phyloP scores from a whole-genome alignment of 2,329 filamentous ascomycete species.

The Berkeleyomyces basicola region DNA sequence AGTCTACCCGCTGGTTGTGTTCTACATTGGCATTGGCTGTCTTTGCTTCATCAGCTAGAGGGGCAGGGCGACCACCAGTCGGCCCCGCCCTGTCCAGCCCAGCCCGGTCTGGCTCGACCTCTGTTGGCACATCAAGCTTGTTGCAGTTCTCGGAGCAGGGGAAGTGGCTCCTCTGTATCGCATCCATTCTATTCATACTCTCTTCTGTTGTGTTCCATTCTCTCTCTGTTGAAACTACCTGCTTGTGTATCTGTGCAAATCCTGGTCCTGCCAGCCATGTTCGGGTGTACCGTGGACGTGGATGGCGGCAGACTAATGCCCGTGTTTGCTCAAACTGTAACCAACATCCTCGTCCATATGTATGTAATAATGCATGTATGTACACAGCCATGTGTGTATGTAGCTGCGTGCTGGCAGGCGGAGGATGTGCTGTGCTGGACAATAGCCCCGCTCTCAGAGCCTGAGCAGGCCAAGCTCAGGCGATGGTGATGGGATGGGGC shows the following conservation, averaged over 20 bases:
- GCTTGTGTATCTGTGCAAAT: background rate
- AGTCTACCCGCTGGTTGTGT: slow-evolving; percentile 87
- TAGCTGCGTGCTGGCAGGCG: background rate
- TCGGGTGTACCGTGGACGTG: background rate
- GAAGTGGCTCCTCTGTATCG: too few relatives aligned
- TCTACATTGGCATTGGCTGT: slow-evolving; percentile 84
- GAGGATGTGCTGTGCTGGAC: slow-evolving; percentile 2
- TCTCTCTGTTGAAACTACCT: background rate
- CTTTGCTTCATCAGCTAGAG: slow-evolving; percentile 87
- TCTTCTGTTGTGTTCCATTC: too few relatives aligned
- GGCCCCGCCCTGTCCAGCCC: too few relatives aligned
- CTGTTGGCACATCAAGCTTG: too few relatives aligned
- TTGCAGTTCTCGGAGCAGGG: too few relatives aligned
- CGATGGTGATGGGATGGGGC: too few relatives aligned
- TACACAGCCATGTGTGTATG: background rate
- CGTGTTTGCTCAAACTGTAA: background rate
- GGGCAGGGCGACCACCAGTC: background rate
- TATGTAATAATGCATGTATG: background rate
- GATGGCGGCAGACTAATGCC: background rate
- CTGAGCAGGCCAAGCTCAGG: background rate
- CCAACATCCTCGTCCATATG: background rate
- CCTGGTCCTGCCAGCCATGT: background rate
- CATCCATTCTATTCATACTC: too few relatives aligned
- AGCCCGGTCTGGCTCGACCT: too few relatives aligned
- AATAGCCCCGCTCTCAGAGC: background rate